Conservation (phyloP, 306 rosid species). For the Quercus parvula region DNA sequence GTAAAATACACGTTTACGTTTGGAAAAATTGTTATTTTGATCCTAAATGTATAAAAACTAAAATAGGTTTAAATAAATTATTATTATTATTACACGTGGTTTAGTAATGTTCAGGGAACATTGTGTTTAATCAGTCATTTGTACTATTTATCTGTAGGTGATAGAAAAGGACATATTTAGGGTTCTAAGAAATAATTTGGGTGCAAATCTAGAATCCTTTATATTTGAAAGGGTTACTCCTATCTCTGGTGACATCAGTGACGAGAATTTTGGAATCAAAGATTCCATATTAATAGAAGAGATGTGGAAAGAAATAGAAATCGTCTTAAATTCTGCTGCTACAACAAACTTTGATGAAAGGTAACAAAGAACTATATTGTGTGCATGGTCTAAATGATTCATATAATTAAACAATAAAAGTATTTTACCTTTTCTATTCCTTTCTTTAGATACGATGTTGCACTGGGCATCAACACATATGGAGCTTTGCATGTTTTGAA, state of each 20-base stretch:
- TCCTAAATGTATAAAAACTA: too few species aligned
- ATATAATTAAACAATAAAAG: too few species aligned
- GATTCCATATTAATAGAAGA: slow-evolving; percentile 12
- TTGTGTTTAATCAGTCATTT: too few species aligned
- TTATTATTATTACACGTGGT: too few species aligned
- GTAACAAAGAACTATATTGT: neutral
- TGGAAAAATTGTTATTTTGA: too few species aligned
- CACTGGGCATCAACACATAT: slow-evolving; percentile 27
- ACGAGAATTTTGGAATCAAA: slow-evolving; percentile 22
- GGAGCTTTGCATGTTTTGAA: slow-evolving; percentile 25
- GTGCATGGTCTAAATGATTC: neutral
- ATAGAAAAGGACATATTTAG: too few species aligned
- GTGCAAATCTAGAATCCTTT: slow-evolving; percentile 11
- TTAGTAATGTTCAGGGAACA: too few species aligned
- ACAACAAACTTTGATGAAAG: slow-evolving; percentile 46
- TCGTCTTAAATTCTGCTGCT: slow-evolving; percentile 37
- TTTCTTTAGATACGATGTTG: slow-evolving; percentile 29
- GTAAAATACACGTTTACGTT: too few species aligned
- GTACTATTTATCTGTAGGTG: too few species aligned
- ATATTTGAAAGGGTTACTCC: slow-evolving; percentile 26
- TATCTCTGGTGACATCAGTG: slow-evolving; percentile 32
- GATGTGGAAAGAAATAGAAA: slow-evolving; percentile 22
- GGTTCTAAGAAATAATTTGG: too few species aligned
- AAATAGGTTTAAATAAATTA: too few species aligned
- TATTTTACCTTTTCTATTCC: neutral